A percentile compares a stretch with the other conserved stretches of the same genome.
These are phyloP conservation scores for Chenopodium suecicum DNA, from an alignment of 148 eudicot species.

Conservation along the genomic window DNA sequence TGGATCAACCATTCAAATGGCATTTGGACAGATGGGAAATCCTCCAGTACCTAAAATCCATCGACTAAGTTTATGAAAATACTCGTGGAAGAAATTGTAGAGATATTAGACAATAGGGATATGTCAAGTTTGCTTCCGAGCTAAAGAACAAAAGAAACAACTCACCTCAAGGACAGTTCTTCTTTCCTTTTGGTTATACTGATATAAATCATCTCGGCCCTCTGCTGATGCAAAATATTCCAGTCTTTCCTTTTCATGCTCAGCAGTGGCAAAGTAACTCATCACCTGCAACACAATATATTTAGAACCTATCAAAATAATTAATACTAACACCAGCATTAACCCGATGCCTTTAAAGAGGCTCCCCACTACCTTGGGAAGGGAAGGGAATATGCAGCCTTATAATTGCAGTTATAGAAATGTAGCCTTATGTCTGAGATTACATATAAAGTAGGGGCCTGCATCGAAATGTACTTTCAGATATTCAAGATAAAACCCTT, in stretches of 20 bases:
- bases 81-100: not conserved
- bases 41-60: constrained; percentile 67
- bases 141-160: constrained; percentile 7
- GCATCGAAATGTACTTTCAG: not conserved
- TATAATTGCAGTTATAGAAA: not conserved
- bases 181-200: constrained; percentile 89
- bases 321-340: not conserved
- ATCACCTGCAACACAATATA: constrained; percentile 52
- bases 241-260: constrained; percentile 92
- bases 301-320: not conserved
- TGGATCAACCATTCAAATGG: constrained; percentile 96
- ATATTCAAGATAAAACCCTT: not conserved
- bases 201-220: constrained; percentile 92
- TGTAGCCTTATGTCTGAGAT: not conserved
- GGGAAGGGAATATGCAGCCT: not conserved
- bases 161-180: constrained; percentile 87
- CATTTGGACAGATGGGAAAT: constrained; percentile 92
- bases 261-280: constrained; percentile 85
- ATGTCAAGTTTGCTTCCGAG: not conserved
- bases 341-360: not conserved
- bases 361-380: not conserved
- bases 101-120: not conserved
- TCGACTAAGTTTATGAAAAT: not conserved
- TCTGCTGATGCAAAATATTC: constrained; percentile 90
- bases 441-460: not conserved